Conservation (phyloP, 2,329 filamentous ascomycete species). For the Metarhizium guizhouense region DNA sequence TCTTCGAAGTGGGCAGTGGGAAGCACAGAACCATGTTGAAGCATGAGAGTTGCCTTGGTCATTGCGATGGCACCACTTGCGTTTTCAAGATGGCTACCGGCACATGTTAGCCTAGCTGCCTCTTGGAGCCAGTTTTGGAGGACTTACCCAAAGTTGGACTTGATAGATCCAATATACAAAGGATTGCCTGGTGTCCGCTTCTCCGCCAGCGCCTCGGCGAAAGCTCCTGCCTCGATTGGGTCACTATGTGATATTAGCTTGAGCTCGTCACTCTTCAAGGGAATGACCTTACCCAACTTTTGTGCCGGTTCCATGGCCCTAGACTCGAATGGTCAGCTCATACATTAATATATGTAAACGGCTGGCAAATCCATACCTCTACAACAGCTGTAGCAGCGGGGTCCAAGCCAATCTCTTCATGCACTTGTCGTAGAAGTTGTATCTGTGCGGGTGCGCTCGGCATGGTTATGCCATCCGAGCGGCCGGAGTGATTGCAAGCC, state of each 20-base stretch:
- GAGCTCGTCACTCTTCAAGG: background rate
- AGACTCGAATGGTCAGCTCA: background rate
- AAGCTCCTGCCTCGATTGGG: constrained; percentile 21
- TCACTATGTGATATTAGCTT: constrained; percentile 24
- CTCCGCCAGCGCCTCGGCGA: constrained; percentile 13
- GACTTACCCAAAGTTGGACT: constrained; percentile 11
- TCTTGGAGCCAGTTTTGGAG: background rate
- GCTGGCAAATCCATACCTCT: constrained; percentile 4
- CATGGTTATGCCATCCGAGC: constrained; percentile 7
- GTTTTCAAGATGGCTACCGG: constrained; percentile 14
- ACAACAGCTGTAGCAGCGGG: constrained; percentile 8
- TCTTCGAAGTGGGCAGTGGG: constrained; percentile 17
- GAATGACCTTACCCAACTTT: constrained; percentile 19
- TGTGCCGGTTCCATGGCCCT: constrained; percentile 14
- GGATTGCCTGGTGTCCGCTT: constrained; percentile 13
- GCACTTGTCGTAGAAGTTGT: constrained; percentile 23
- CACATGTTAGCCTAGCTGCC: constrained; percentile 1
- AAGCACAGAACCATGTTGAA: constrained; percentile 15
- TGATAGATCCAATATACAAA: constrained; percentile 16
- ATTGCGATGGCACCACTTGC: constrained; percentile 16
- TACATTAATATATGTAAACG: background rate
- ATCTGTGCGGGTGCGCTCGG: constrained; percentile 14
- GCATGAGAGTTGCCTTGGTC: constrained; percentile 18
- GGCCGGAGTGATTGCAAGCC: constrained; percentile 6
- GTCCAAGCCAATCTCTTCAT: constrained; percentile 21